phyloP scores from a whole-genome alignment of 2,329 filamentous ascomycete species.

The Thermoascus crustaceus region DNA sequence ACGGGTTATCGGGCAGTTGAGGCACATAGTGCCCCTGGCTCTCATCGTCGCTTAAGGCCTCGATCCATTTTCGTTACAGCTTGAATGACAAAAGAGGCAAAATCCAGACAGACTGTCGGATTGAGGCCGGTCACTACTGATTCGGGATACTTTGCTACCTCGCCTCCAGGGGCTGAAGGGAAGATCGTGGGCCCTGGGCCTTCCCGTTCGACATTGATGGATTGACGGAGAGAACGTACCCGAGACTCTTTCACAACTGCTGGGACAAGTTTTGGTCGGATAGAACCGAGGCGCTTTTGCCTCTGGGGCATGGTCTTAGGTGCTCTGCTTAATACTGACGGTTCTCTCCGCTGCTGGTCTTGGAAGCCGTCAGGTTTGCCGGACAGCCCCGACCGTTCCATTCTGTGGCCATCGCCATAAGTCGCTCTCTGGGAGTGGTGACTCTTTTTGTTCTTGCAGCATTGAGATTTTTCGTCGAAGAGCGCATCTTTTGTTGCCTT shows the following conservation, averaged over 20 bases:
- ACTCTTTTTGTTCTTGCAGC: too few relatives aligned
- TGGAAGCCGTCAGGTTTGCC: slow-evolving; percentile 2
- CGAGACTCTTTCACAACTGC: too few relatives aligned
- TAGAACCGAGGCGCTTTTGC: background rate
- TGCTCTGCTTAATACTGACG: slow-evolving; percentile 1
- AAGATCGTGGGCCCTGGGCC: too few relatives aligned
- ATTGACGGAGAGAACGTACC: too few relatives aligned
- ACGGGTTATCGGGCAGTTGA: background rate
- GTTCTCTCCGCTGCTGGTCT: background rate
- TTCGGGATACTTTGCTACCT: too few relatives aligned
- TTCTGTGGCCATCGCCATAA: background rate
- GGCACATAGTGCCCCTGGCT: too few relatives aligned
- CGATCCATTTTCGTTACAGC: background rate
- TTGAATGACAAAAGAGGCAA: background rate
- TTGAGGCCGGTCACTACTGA: too few relatives aligned
- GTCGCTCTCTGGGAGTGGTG: slow-evolving; percentile 1
- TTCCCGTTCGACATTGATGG: too few relatives aligned
- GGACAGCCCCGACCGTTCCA: slow-evolving; percentile 1
- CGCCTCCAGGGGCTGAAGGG: too few relatives aligned
- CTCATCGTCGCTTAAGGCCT: background rate
- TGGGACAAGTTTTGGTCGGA: too few relatives aligned
- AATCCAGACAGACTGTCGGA: too few relatives aligned
- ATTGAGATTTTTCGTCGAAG: background rate
- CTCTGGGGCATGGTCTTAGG: background rate
- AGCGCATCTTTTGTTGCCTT: slow-evolving; percentile 2